Evolutionary conservation across 257 asterid species (phyloP), one percentile per base, ranked within the genome.

Genomic region (Solanum pinnatisectum): DNA sequence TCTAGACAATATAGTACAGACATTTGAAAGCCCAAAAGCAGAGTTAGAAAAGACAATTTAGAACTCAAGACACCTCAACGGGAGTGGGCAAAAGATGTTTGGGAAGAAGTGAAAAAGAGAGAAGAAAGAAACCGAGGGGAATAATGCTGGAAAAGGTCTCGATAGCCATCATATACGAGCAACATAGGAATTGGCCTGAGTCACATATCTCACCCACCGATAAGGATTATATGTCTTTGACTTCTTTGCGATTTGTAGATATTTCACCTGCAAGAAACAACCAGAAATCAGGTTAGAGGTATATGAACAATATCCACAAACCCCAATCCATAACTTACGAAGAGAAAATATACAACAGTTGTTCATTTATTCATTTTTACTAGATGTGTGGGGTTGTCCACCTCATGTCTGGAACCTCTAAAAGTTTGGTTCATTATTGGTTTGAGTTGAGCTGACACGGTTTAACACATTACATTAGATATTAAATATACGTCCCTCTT

Each of bases 151-250:
- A 30, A 5, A 30, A 46, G 27, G 85, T 25, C 68, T 46, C 2
- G 20, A 49, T 49, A 30, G 85, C 42, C 70, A 49, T 94, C 94
- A 96, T 88, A 97, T 94, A 84, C 99, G 99, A 90, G 99, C 99
- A 88, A 97, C 99, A 84, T 96, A 97, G 23, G 99, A 97, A 89
- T 97, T 96, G 76, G 99, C 96, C 90, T 95, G 99, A 82, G 99
- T 95, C 71, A 96, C 99, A 44, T 97, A 96, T 92, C 99, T 93
- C 92, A 97, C 99, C 99, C 99, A 97, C 68, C 99, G 95, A 87
- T 95, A 96, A 1, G 99, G 99, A 87, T 97, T 97, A 87, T 94
- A 92, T 14, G 93, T 90, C 91, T 97, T 95, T 90, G 94, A 89
- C 90, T 91, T 95, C 95, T 96, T 97, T 22, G 98, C 96, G 70